Evolutionary conservation across 2,329 filamentous ascomycete genomes (phyloP).

Genomic region (Phialophora chinensis): DNA sequence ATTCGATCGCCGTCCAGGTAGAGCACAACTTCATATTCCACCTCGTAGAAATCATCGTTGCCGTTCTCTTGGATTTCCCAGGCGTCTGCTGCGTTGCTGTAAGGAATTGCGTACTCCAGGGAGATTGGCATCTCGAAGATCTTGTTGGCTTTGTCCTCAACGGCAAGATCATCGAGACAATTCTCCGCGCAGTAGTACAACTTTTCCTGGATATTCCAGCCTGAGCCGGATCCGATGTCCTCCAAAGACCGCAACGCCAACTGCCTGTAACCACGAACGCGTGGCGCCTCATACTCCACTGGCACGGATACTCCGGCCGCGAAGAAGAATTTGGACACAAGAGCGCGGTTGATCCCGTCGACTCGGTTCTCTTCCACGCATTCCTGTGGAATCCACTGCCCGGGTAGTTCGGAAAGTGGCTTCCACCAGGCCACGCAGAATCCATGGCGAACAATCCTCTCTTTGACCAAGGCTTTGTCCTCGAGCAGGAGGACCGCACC

Average conservation of each 20-base stretch:
- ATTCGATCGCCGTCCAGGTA: neutral
- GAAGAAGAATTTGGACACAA: neutral
- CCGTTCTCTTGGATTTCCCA: neutral
- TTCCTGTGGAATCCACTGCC: neutral
- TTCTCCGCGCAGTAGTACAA: neutral
- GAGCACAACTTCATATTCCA: neutral
- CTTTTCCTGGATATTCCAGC: neutral
- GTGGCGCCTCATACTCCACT: neutral
- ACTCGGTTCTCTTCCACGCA: neutral
- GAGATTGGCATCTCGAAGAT: neutral
- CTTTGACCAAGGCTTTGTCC: neutral
- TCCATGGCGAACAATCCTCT: neutral
- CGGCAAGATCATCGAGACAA: neutral
- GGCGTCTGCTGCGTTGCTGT: neutral
- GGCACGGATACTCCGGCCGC: neutral
- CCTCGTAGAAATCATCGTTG: neutral
- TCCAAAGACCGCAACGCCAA: neutral
- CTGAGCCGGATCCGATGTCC: neutral
- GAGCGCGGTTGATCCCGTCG: neutral
- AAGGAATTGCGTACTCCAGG: neutral
- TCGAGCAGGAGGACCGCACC: neutral
- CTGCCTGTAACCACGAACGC: neutral
- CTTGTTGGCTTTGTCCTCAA: neutral
- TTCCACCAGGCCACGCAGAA: neutral
- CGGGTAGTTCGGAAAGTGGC: neutral